Evolutionary conservation across 257 asterid species (phyloP).

Genomic region (Coffea eugenioides): DNA sequence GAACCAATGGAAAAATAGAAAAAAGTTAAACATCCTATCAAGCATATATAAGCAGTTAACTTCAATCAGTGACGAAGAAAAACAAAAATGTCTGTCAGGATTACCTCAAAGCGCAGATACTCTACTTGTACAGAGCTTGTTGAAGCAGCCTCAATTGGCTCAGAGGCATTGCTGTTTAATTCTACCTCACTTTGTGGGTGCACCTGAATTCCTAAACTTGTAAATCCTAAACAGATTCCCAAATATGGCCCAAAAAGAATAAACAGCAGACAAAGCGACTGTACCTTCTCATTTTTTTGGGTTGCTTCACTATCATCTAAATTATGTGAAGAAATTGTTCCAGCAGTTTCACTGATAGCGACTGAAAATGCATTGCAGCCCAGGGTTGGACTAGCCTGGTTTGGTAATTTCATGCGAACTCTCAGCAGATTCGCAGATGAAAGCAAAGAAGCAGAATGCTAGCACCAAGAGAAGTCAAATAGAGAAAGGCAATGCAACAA

Average conservation of each 20-base stretch:
- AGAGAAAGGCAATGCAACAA: background rate
- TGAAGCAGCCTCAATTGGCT: constrained; percentile 29
- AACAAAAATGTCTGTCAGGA: constrained; percentile 10
- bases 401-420: constrained; percentile 9
- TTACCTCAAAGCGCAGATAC: constrained; percentile 89
- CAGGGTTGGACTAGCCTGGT: constrained; percentile 17
- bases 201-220: constrained; percentile 30
- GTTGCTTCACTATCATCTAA: constrained; percentile 18
- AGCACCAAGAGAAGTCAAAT: background rate
- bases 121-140: constrained; percentile 35
- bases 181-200: constrained; percentile 16
- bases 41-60: background rate
- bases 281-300: constrained; percentile 16
- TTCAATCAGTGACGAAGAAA: background rate
- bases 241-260: background rate
- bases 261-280: background rate
- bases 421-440: background rate
- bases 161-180: constrained; percentile 29
- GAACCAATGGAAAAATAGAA: background rate
- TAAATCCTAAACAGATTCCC: background rate
- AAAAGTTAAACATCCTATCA: background rate
- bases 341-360: constrained; percentile 20
- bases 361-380: constrained; percentile 23
- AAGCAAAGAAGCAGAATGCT: constrained; percentile 9
- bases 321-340: constrained; percentile 21